A percentile compares a stretch with the other conserved stretches of the same genome.
Conservation (phyloP, 108 stramenopile genomes). For the Discostella pseudostelligera region DNA sequence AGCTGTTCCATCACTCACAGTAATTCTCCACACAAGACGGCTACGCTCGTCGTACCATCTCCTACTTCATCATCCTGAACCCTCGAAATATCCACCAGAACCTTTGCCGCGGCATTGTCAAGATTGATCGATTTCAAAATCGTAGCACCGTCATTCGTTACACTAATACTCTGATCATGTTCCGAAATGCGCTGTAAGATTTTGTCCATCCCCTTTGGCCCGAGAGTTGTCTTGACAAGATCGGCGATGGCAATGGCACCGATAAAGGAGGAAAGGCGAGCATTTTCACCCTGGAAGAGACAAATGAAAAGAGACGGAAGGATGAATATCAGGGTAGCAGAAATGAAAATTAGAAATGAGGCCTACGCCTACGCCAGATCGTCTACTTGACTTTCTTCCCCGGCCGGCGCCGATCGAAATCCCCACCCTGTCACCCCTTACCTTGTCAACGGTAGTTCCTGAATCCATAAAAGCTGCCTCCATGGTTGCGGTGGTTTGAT, state of each 20-base stretch:
- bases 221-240: constrained; percentile 98
- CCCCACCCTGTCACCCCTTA: too few species aligned
- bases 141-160: constrained; percentile 95
- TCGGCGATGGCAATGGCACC: constrained; percentile 99
- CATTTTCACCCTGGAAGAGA: constrained; percentile 91
- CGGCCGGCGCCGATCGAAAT: too few species aligned
- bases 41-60: constrained; percentile 95
- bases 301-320: constrained; percentile 6
- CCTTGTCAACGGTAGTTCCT: constrained; percentile 87
- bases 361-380: too few species aligned
- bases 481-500: constrained; percentile 53
- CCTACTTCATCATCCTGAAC: constrained; percentile 98
- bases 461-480: constrained; percentile 80
- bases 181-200: constrained; percentile 91
- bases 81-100: constrained; percentile 97
- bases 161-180: constrained; percentile 71
- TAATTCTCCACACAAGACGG: constrained; percentile 96
- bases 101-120: constrained; percentile 98
- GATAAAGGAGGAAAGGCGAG: constrained; percentile 96
- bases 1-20: constrained; percentile 32
- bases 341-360: too few species aligned
- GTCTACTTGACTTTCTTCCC: too few species aligned
- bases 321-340: not conserved
- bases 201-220: constrained; percentile 99
- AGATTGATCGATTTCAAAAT: constrained; percentile 90